A percentile compares a stretch with the other conserved stretches of the same genome.
These are phyloP conservation scores for Mrakia blollopis DNA, from an alignment of 768 basidiomycete genomes.

Conservation along the genomic window DNA sequence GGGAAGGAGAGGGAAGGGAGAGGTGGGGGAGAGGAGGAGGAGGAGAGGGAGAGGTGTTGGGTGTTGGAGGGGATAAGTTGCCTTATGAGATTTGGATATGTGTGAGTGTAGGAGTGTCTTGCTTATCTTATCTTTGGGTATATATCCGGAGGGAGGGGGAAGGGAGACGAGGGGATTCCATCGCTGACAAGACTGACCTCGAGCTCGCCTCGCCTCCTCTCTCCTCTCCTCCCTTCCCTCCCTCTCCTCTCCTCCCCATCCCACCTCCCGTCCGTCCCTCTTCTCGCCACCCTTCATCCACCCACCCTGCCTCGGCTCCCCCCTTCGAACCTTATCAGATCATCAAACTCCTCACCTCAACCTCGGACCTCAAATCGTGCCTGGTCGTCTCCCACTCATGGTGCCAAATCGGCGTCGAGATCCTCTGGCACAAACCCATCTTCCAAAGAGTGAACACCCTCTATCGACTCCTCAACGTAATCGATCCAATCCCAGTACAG, in stretches of 20 bases:
- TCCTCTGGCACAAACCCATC: slow-evolving; percentile 87
- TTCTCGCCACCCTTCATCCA: not conserved
- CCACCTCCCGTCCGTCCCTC: not conserved
- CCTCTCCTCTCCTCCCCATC: no score
- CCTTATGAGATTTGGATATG: slow-evolving; percentile 28
- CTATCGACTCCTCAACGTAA: slow-evolving; percentile 68
- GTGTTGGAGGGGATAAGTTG: slow-evolving; percentile 17
- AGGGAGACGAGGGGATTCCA: not conserved
- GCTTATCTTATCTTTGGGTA: no score
- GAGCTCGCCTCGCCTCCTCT: not conserved
- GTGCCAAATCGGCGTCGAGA: slow-evolving; percentile 93
- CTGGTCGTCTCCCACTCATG: slow-evolving; percentile 82
- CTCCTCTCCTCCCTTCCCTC: not conserved
- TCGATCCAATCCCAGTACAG: slow-evolving; percentile 43
- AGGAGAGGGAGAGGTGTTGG: not conserved
- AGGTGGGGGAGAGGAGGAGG: not conserved
- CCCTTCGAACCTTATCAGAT: slow-evolving; percentile 47
- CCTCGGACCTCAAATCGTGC: slow-evolving; percentile 66
- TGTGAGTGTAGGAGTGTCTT: slow-evolving; percentile 1
- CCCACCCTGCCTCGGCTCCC: not conserved
- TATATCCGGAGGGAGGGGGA: no score
- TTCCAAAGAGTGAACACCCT: slow-evolving; percentile 67
- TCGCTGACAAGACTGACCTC: not conserved
- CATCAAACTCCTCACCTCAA: slow-evolving; percentile 65
- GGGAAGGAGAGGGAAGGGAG: slow-evolving; percentile 14